Base-by-base conservation (phyloP, 1,284 basidiomycete species). In the Trichosporon sp. region DNA sequence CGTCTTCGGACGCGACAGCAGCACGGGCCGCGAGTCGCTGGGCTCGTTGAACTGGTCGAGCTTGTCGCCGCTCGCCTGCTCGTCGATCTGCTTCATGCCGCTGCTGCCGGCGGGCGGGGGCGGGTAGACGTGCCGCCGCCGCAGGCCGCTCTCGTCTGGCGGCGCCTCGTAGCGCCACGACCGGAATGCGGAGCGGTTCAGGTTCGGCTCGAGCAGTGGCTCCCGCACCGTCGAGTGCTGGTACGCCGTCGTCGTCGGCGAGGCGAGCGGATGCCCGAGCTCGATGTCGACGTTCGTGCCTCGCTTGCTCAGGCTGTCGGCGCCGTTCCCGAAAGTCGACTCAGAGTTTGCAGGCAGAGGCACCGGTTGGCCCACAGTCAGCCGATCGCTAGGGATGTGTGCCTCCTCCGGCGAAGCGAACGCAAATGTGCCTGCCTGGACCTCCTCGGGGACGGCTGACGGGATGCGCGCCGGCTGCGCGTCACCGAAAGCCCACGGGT, bases 1-100 rank as follows among this genome's bases (percentile, higher is more conserved):
- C 69, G 78, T 77, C 58, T 78, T 79, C 23, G 29, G 56, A 13
- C 56, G 56, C 6, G 34, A 27, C 25, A 34, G 21, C 31, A 67
- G 42, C n/a, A 42, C 42, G 2, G 58, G 47, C 7, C 34, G 21
- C 5, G 32, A n/a, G 18, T 31, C 25, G 23, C 38, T 13, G 47
- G n/a, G 11, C 27, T 18, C 15, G 25, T 67, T 29, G 44, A 42
- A 9, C 27, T 42, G 7, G 58, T 67, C 7, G 29, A 29, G 18
- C 42, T 60, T 25, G 38, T 32, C 13, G 34, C 56, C 35, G 56
- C n/a, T 29, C 27, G 42, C 38, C 13, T 13, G 27, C 8, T 5
- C 2, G 8, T 58, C 29, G 11, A 18, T 44, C 27, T 35, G 25
- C 34, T 42, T 66, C 56, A 32, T 29, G 12, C 35, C 12, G 34